Base-by-base conservation (phyloP, 352 stramenopile genomes). In the Chrysophaeum taylorii region DNA sequence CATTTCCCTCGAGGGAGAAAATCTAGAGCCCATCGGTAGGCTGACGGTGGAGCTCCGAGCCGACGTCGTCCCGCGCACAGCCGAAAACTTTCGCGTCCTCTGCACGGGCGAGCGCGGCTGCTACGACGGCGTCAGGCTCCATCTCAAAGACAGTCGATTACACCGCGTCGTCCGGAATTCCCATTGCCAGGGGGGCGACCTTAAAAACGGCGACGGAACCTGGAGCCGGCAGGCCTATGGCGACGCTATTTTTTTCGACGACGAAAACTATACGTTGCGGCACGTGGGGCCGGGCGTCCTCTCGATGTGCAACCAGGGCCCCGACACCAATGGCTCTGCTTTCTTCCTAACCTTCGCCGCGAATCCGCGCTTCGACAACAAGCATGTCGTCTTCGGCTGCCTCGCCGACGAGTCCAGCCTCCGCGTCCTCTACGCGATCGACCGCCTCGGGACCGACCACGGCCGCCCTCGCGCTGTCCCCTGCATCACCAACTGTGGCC, bases 61-160 rank as follows among this genome's bases (percentile, higher is more conserved):
- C 73, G 94, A 99, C 79, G 84, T 98, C 37, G 89, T 90, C 31
- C 95, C 95, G 0, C 93, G 94, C 75, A 99, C 95, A 0, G 94
- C 88, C 0, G 94, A 98, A 78, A 99, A 99, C 84, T 99, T 99
- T 84, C 84, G 93, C 68, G 90, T 87, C 42, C 77, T 99, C 33
- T 98, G 92, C 81, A 98, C 93, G 25, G 93, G 93, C 71, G 94
- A 98, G 79, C 92, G 95, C 82, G 88, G 89, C 73, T 84, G 85
- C 45, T 81, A 79, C 35, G 79, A 73, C 0, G 79, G 82, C 31
- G 79, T 86, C 53, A 84, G 78, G 23, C 81, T 99, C 27, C 91
- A 97, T 81, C 98, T 94, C 84, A 97, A 98, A 82, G 94, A 87
- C 41, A 87, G 72, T 77, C 82, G 79, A 23, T 98, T 99, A 82